Evolutionary conservation across 257 asterid genomes (phyloP).

Genomic region (Salvia rosmarinus): DNA sequence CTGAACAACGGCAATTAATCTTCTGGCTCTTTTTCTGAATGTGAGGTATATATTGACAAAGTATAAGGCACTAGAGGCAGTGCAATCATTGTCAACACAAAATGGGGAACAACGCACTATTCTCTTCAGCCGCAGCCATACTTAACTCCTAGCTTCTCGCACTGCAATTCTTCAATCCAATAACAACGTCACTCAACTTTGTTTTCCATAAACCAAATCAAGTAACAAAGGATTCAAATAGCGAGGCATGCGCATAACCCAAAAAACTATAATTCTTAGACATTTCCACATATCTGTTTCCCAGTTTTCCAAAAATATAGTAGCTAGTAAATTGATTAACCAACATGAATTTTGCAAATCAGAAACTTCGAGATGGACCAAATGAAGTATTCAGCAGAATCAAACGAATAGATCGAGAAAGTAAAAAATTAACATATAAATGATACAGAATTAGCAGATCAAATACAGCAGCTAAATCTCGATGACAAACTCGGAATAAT

Average conservation of each 20-base stretch:
- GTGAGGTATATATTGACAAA: slow-evolving; percentile 69
- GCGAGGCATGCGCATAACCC: not conserved
- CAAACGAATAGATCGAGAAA: slow-evolving; percentile 5
- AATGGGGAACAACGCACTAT: slow-evolving; percentile 88
- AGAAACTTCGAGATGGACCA: slow-evolving; percentile 13
- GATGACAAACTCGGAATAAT: slow-evolving; percentile 10
- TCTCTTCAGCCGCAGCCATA: slow-evolving; percentile 94
- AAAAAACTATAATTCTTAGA: not conserved
- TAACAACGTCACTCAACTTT: not conserved
- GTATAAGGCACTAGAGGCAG: slow-evolving; percentile 97
- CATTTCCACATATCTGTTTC: not conserved
- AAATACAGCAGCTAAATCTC: slow-evolving; percentile 30
- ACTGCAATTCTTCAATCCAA: slow-evolving; percentile 33
- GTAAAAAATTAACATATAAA: slow-evolving; percentile 23
- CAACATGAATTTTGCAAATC: slow-evolving; percentile 21
- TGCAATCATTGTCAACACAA: slow-evolving; percentile 86
- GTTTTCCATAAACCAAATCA: slow-evolving; percentile 8
- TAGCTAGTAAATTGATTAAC: slow-evolving; percentile 19
- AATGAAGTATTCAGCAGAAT: slow-evolving; percentile 13
- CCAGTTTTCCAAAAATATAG: slow-evolving; percentile 16
- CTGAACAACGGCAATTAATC: slow-evolving; percentile 85
- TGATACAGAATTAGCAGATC: slow-evolving; percentile 31
- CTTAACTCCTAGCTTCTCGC: slow-evolving; percentile 39
- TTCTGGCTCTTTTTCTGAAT: slow-evolving; percentile 55
- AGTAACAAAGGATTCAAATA: slow-evolving; percentile 1